Percentiles rank a stretch among this genome's conserved stretches.
These are phyloP conservation scores for Talaromyces marneffei DNA, from an alignment of 2,329 filamentous ascomycete genomes.

Conservation along the genomic window DNA sequence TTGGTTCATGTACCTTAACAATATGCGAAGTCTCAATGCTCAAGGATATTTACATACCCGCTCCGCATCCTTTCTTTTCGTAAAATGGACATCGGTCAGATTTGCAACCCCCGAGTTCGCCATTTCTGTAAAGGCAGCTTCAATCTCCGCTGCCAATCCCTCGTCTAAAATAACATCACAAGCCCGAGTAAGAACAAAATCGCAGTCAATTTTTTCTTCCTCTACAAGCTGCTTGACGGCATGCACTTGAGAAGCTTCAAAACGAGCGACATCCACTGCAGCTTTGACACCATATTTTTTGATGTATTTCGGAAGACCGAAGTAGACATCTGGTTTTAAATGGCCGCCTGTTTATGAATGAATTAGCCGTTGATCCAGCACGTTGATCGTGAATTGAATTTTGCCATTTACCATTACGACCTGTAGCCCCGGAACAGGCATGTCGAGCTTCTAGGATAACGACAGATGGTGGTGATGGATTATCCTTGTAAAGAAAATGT, in stretches of 20 bases:
- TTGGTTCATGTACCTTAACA: too few relatives aligned
- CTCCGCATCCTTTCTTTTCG: too few relatives aligned
- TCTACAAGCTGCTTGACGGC: conserved; percentile 36
- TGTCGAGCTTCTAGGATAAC: not conserved
- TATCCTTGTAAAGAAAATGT: not conserved
- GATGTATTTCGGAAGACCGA: conserved; percentile 27
- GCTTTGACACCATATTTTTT: conserved; percentile 30
- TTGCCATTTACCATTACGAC: conserved; percentile 1
- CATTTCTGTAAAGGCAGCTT: too few relatives aligned
- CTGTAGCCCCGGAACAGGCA: not conserved
- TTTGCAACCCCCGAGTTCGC: too few relatives aligned
- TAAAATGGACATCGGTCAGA: too few relatives aligned
- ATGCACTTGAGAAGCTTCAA: conserved; percentile 36
- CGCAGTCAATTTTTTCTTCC: conserved; percentile 39
- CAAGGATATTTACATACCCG: too few relatives aligned
- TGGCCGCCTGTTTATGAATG: conserved; percentile 30
- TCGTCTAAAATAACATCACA: conserved; percentile 29
- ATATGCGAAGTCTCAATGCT: too few relatives aligned
- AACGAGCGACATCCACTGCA: conserved; percentile 34
- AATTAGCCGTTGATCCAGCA: too few relatives aligned
- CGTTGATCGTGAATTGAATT: too few relatives aligned
- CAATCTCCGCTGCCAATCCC: too few relatives aligned
- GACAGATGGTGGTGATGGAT: not conserved
- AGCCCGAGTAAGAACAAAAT: conserved; percentile 34
- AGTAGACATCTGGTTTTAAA: conserved; percentile 40